Evolutionary conservation across 2,329 filamentous ascomycete genomes (phyloP), one percentile per base, ranked within the genome.

Genomic region (Calonectria fujianensis): DNA sequence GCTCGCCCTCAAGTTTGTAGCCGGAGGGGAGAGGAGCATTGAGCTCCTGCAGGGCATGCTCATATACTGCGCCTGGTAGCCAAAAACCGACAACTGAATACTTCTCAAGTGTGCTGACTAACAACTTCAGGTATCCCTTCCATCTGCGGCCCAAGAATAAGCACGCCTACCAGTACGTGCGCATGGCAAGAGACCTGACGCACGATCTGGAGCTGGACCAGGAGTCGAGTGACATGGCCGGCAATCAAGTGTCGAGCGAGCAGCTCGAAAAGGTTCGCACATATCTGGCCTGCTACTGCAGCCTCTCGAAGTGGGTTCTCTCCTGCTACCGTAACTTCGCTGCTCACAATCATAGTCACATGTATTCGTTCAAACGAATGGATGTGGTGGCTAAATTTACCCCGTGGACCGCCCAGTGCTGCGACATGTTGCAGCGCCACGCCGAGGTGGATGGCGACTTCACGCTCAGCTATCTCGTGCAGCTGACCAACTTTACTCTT

Each of bases 11-110:
- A 91, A 90, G 80, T 89, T 91, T 51, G 89, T 93, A 0, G 86
- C 90, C 0, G 87, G 88, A 4, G 90, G 90, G 0, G 90, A 93
- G 83, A 87, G 89, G 71, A 90, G 86, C 16, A 73, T 92, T 29
- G 90, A 93, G 76, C 77, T 92, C 20, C 80, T 93, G 1, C 89
- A 91, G 75, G 90, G 90, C 4, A 82, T 92, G 27, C 82, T 92
- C 32, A 86, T 92, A 8, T 92, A 92, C 75, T 87, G 89, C 65
- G 85, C 87, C 24, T 93, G 91, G 91, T 92, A 82, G 77, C 85
- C 72, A 32, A 4, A 31, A 4, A 29, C 4, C 9, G 13, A 39
- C 37, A 16, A 27, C 29, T 13, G 9, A 13, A 16, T 24, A 3
- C 45, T 6, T 11, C 1, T 35, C 32, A 10, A 16, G 11, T 3